Conservation (phyloP, 164 flowering plant species). For the Annona cherimola region DNA sequence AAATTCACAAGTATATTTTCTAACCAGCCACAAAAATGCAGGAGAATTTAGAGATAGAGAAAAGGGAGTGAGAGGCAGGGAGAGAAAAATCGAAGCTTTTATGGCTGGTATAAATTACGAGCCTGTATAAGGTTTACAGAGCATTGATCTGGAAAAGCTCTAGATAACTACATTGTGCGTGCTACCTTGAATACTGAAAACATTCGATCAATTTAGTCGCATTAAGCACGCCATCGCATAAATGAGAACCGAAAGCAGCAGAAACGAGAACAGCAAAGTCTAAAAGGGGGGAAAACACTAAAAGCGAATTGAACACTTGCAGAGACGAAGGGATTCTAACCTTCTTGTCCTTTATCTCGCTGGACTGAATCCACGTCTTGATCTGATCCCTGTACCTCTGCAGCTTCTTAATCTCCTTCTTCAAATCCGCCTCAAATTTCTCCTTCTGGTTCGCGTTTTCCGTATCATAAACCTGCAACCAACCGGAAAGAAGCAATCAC, state of each 20-base stretch:
- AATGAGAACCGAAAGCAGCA: not conserved
- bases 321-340: slow-evolving; percentile 23
- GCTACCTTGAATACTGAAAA: too few species aligned
- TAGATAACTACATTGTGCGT: too few species aligned
- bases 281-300: not conserved
- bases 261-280: not conserved
- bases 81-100: too few species aligned
- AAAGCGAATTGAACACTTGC: not conserved
- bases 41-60: too few species aligned
- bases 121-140: too few species aligned
- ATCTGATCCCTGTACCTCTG: slow-evolving; percentile 99
- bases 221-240: not conserved
- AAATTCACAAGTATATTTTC: too few species aligned
- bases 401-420: slow-evolving; percentile 97
- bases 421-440: slow-evolving; percentile 97
- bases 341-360: slow-evolving; percentile 98
- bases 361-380: slow-evolving; percentile 99
- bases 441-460: slow-evolving; percentile 99
- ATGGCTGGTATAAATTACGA: too few species aligned
- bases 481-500: not conserved
- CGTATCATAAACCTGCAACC: slow-evolving; percentile 78
- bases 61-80: too few species aligned
- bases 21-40: too few species aligned
- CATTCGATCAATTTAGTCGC: too few species aligned
- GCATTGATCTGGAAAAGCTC: too few species aligned